Base-by-base conservation (phyloP, 139 green algal species). In the Chlorella sp. region DNA sequence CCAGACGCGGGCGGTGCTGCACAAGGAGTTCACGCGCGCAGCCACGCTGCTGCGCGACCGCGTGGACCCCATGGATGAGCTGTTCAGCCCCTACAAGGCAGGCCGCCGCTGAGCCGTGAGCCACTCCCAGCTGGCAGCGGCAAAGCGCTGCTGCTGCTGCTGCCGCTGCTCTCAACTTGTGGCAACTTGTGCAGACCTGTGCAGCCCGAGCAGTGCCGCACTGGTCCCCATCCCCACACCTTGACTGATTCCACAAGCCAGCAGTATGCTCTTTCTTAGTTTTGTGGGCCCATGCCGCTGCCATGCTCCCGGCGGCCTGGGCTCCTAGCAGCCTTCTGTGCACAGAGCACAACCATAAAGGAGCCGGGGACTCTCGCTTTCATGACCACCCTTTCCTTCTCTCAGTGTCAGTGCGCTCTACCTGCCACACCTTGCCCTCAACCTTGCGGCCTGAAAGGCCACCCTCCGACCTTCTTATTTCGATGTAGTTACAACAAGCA, bases 11-110 rank as follows among this genome's bases (percentile, higher is more conserved):
- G 78, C 84, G 20, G 87, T 95, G 57, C 81, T 97, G 74, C 89
- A 91, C 55, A 94, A 95, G 60, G 94, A 97, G 87, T 97, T 97
- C 84, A 87, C 92, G 57, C 81, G 94, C 12, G 94, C 94, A 0
- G 94, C 88, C 55, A 88, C 87, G 38, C 78, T 97, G 55, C 83
- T 97, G 78, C 80, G 90, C 21, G 89, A 95, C 60, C 38, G 47
- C 26, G n/a, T 67, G 6, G 76, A 88, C 83, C 87, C 87, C 39
- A 32, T 86, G 39, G 62, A 70, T 18, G 5, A 71, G 32, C 78
- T 90, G 56, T 90, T 90, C 17, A 3, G n/a, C 16, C 28, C 72
- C n/a, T 79, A 79, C 47, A 44, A 47, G 36, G 71, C 56, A 28
- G 71, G 71, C 23, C 63, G 30, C 28, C 63, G 63, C 28, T 36